Evolutionary conservation across 495 filamentous ascomycete species (phyloP).

Genomic region (Letharia columbiana): DNA sequence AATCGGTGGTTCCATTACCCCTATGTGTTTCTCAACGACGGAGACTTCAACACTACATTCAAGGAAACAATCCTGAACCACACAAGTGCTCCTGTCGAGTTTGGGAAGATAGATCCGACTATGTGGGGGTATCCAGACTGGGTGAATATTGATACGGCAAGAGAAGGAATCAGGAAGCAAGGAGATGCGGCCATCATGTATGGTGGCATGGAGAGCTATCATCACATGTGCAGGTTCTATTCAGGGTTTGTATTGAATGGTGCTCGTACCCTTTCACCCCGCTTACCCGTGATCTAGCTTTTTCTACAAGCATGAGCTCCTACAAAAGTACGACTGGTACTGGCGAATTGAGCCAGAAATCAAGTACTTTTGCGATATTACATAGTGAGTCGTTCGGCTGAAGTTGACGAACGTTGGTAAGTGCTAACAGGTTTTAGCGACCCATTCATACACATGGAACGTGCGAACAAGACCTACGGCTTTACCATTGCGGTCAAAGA

Average conservation of each 20-base stretch:
- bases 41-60: conserved; percentile 89
- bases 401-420: not conserved
- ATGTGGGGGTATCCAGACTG: conserved; percentile 98
- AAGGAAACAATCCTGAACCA: conserved; percentile 83
- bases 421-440: conserved; percentile 52
- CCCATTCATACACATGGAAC: conserved; percentile 88
- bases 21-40: conserved; percentile 98
- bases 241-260: conserved; percentile 59
- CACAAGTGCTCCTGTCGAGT: conserved; percentile 77
- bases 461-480: conserved; percentile 93
- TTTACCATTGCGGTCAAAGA: conserved; percentile 99
- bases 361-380: conserved; percentile 99
- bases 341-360: conserved; percentile 99
- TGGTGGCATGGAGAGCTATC: conserved; percentile 97
- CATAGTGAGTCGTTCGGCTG: conserved; percentile 62
- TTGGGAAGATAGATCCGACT: conserved; percentile 80
- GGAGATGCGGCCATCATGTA: conserved; percentile 99
- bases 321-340: conserved; percentile 98
- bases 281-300: conserved; percentile 40
- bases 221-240: conserved; percentile 98
- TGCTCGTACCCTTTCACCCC: conserved; percentile 1
- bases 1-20: conserved; percentile 99
- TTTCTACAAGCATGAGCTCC: conserved; percentile 95
- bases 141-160: conserved; percentile 86
- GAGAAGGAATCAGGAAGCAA: conserved; percentile 91